phyloP scores from a whole-genome alignment of 306 rosid genomes.

The Cucumis hystrix region DNA sequence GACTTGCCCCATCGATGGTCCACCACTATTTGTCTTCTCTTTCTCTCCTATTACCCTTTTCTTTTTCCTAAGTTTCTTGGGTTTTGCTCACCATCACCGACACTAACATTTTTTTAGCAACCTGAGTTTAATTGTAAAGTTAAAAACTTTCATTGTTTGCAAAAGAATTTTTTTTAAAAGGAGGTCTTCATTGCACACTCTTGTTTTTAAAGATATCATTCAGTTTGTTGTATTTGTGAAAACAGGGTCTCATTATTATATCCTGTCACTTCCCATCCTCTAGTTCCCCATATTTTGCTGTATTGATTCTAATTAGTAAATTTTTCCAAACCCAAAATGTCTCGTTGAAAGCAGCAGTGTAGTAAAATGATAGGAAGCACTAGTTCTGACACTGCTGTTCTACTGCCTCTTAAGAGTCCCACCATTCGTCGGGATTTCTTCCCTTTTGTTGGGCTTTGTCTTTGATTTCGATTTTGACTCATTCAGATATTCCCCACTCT shows the following conservation, averaged over 20 bases:
- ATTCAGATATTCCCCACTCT: not conserved
- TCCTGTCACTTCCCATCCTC: not conserved
- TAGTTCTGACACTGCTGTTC: not conserved
- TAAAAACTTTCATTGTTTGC: not conserved
- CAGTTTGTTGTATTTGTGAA: not conserved
- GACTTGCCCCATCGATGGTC: not conserved
- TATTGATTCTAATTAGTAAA: not conserved
- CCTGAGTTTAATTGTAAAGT: not conserved
- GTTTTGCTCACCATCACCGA: not conserved
- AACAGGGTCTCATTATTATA: not conserved
- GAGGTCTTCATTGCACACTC: not conserved
- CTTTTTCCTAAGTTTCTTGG: not conserved
- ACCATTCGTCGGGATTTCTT: not conserved
- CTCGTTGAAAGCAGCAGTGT: not conserved
- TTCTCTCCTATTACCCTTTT: not conserved
- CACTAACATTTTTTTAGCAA: not conserved
- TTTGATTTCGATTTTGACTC: not conserved
- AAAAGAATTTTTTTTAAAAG: not conserved
- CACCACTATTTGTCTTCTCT: not conserved
- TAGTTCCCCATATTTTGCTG: not conserved
- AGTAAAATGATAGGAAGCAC: not conserved
- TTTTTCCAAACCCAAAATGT: not conserved
- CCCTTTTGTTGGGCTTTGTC: not conserved
- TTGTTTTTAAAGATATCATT: not conserved
- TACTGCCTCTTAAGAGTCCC: conserved; percentile 5